A percentile compares a stretch with the other conserved stretches of the same genome.
Conservation (phyloP, 1,139 yeast species). For the Hansenula sp. region DNA sequence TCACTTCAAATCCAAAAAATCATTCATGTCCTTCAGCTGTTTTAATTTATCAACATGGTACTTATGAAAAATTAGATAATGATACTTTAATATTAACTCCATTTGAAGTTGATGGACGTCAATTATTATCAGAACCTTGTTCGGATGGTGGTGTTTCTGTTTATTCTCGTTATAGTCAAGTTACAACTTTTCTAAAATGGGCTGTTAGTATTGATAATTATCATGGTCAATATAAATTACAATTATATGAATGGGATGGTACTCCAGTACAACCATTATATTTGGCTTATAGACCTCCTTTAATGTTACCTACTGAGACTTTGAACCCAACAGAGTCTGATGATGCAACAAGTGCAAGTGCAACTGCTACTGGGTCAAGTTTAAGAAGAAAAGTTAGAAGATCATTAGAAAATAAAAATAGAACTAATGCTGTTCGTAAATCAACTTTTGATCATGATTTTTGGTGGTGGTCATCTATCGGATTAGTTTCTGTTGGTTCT, state of each 20-base stretch:
- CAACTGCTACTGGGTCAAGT: conserved; percentile 25
- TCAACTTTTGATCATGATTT: conserved; percentile 41
- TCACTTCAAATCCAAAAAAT: conserved; percentile 63
- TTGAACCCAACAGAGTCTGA: conserved; percentile 73
- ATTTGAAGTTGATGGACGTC: conserved; percentile 87
- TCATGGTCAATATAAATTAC: conserved; percentile 76
- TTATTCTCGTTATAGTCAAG: conserved; percentile 70
- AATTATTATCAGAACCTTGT: conserved; percentile 85
- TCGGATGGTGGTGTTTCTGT: conserved; percentile 47
- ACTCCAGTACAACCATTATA: conserved; percentile 80
- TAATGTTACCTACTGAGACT: conserved; percentile 92
- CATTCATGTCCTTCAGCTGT: conserved; percentile 85
- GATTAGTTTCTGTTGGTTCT: conserved; percentile 18
- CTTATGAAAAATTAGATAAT: conserved; percentile 54
- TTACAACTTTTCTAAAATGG: conserved; percentile 55
- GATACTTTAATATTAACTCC: conserved; percentile 73
- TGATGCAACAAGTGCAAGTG: conserved; percentile 33
- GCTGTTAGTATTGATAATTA: conserved; percentile 65
- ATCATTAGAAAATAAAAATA: conserved; percentile 72
- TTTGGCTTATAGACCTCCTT: conserved; percentile 87
- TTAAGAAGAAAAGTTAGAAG: conserved; percentile 53
- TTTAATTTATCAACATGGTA: conserved; percentile 85
- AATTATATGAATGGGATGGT: conserved; percentile 79
- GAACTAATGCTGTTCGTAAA: conserved; percentile 66
- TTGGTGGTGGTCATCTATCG: conserved; percentile 37